These are phyloP conservation scores for Skeletonema grethae DNA, from an alignment of 108 stramenopile species.

Conservation along the genomic window DNA sequence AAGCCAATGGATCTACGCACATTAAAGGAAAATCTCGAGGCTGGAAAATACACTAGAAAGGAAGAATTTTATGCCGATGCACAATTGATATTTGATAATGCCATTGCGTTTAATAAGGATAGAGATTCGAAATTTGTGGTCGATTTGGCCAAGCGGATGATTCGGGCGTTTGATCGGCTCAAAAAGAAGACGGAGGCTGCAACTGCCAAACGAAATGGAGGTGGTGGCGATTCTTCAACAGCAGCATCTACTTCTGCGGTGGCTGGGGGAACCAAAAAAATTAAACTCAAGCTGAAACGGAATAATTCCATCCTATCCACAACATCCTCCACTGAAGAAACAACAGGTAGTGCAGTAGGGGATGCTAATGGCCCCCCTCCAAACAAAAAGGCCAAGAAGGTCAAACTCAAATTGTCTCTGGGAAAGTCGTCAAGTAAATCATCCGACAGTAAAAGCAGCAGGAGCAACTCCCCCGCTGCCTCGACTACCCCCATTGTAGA, in stretches of 20 bases:
- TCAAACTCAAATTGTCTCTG: conserved; percentile 30
- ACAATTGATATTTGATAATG: conserved; percentile 59
- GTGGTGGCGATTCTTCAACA: conserved; percentile 1
- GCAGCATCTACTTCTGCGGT: background rate
- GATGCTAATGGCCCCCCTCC: background rate
- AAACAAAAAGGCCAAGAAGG: conserved; percentile 17
- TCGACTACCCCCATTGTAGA: conserved; percentile 3
- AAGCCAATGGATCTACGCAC: conserved; percentile 78
- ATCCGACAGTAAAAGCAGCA: background rate
- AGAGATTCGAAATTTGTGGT: conserved; percentile 65
- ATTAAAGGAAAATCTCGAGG: conserved; percentile 58
- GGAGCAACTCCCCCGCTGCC: conserved; percentile 8
- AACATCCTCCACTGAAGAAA: conserved; percentile 7
- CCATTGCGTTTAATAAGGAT: conserved; percentile 62
- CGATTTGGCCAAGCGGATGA: conserved; percentile 68
- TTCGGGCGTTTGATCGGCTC: conserved; percentile 59
- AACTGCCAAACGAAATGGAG: conserved; percentile 14
- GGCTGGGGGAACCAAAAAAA: conserved; percentile 28
- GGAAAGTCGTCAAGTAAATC: conserved; percentile 33
- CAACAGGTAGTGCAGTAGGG: background rate
- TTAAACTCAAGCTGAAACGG: conserved; percentile 30
- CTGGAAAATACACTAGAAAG: conserved; percentile 46
- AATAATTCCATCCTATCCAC: conserved; percentile 3
- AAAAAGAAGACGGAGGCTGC: conserved; percentile 52
- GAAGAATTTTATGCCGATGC: conserved; percentile 35